phyloP scores from a whole-genome alignment of 2,329 filamentous ascomycete species.

The Harringtonia aguacate region DNA sequence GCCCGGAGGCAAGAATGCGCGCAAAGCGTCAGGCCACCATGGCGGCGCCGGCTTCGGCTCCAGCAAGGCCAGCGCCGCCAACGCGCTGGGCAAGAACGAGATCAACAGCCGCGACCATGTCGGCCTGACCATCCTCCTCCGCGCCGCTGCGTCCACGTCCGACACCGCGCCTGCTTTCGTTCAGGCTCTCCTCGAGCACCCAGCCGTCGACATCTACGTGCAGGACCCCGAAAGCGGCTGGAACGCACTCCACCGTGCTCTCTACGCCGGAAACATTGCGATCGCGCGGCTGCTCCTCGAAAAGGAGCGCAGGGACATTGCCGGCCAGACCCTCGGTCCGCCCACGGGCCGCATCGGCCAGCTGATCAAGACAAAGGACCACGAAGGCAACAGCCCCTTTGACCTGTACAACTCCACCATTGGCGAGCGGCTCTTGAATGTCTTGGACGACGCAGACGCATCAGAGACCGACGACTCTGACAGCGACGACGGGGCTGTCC shows the following conservation, averaged over 20 bases:
- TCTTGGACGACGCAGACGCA: constrained; percentile 5
- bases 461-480: constrained; percentile 1
- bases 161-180: constrained; percentile 65
- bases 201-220: constrained; percentile 71
- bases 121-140: constrained; percentile 75
- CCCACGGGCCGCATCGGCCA: constrained; percentile 54
- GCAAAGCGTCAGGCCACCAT: constrained; percentile 40
- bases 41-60: constrained; percentile 22
- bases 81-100: constrained; percentile 46
- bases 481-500: neutral
- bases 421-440: constrained; percentile 57
- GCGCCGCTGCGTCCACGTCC: constrained; percentile 67
- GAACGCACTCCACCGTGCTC: constrained; percentile 84
- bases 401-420: constrained; percentile 88
- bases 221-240: constrained; percentile 91
- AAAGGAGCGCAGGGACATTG: constrained; percentile 58
- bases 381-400: constrained; percentile 88
- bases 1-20: constrained; percentile 29
- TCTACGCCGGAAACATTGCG: constrained; percentile 82
- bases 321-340: constrained; percentile 46
- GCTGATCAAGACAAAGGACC: constrained; percentile 89
- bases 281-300: constrained; percentile 75
- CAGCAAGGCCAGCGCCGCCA: constrained; percentile 28
- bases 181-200: constrained; percentile 68
- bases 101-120: constrained; percentile 75